Evolutionary conservation across 2,329 filamentous ascomycete genomes (phyloP).

Genomic region (Venturia aucupariae): DNA sequence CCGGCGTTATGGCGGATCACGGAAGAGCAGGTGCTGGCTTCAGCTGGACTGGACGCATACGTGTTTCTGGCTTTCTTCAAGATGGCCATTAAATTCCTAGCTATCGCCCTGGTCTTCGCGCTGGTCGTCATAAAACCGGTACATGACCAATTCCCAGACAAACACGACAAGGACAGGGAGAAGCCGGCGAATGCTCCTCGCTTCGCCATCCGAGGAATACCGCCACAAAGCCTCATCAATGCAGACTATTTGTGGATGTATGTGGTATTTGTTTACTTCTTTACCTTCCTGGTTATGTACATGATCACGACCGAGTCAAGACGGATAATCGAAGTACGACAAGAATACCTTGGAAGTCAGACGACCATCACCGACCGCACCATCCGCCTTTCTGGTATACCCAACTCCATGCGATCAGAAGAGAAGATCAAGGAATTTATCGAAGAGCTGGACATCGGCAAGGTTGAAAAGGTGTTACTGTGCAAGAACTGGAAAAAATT

Average conservation of each 20-base stretch:
- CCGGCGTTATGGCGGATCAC: slow-evolving; percentile 73
- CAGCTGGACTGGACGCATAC: slow-evolving; percentile 88
- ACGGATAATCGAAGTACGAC: slow-evolving; percentile 73
- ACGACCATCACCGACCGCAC: slow-evolving; percentile 94
- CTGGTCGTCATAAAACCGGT: slow-evolving; percentile 75
- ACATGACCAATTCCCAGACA: slow-evolving; percentile 54
- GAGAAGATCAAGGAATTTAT: slow-evolving; percentile 76
- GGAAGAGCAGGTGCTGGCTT: slow-evolving; percentile 80
- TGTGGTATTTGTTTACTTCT: slow-evolving; percentile 88
- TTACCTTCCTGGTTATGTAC: slow-evolving; percentile 72
- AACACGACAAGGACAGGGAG: slow-evolving; percentile 7
- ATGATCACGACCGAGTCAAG: slow-evolving; percentile 75
- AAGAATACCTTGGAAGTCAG: slow-evolving; percentile 86
- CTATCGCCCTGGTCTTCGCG: slow-evolving; percentile 72
- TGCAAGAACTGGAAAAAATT: slow-evolving; percentile 81
- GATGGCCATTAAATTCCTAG: slow-evolving; percentile 80
- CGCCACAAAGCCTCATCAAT: slow-evolving; percentile 26
- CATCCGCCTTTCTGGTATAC: slow-evolving; percentile 83
- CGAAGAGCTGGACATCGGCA: slow-evolving; percentile 79
- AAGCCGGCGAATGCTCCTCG: not conserved
- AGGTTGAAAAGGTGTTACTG: slow-evolving; percentile 77
- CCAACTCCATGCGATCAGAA: slow-evolving; percentile 67
- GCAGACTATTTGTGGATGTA: slow-evolving; percentile 80
- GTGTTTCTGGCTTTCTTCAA: slow-evolving; percentile 95
- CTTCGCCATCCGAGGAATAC: not conserved